Base-by-base conservation (phyloP, 2,329 filamentous ascomycete species). In the Epichloe coenophiala region DNA sequence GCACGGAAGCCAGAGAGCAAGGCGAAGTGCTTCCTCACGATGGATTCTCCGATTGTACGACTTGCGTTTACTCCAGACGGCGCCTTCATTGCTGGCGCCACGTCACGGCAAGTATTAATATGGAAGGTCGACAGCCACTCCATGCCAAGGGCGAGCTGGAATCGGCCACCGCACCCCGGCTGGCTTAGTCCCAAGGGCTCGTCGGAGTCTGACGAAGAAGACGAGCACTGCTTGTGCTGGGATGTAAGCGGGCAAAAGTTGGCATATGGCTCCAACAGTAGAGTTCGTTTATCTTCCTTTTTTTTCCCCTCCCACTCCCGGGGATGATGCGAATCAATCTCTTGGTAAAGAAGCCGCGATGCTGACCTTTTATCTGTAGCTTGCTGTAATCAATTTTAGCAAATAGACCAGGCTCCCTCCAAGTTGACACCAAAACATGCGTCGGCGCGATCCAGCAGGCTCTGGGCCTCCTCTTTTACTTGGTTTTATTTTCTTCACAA, bases 1-100 rank as follows among this genome's bases (percentile, higher is more conserved):
- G 77, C 74, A 3, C 70, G 75, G 45, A 70, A 68, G 38, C 63
- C 72, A 1, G 77, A 80, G 49, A 72, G 69, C 55, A 80, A 77
- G 57, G 67, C 77, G 1, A 78, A 75, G 53, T 77, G 73, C 54
- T 78, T 76, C 49, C 74, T 83, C 66, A 81, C 76, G 0, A 81
- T 83, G 75, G 72, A 74, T 27, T 68, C 70, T 1, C 72, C 77
- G 7, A 75, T 83, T 43, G 73, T 80, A 40, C 74, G 75, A 23
- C 67, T 83, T 2, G 71, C 80, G 1, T 83, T 83, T 53, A 81
- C 78, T 0, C 80, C 80, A 0, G 78, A 83, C 53, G 80, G 80
- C 2, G 73, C 73, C 19, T 81, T 81, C 56, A 74, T 84, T 48
- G 80, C 80, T 0, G 79, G 77, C 4, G 80, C 78, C 5, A 82